phyloP scores from a whole-genome alignment of 192 early-diverging fungal genomes.

The Gamsiella multidivaricata region DNA sequence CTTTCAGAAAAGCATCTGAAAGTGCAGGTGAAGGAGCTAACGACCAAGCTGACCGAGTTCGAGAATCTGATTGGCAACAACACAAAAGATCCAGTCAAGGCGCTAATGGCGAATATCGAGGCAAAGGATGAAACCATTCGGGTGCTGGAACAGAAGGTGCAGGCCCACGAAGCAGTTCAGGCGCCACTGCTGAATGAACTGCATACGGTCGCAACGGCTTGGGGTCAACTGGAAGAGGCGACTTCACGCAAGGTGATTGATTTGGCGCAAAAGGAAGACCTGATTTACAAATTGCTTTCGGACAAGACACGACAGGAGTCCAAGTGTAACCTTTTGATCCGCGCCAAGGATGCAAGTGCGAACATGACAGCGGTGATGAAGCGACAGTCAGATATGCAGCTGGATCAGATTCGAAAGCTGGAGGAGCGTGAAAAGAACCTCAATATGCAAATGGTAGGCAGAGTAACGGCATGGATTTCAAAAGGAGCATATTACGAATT shows the following conservation, averaged over 20 bases:
- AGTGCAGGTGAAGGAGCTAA: constrained; percentile 58
- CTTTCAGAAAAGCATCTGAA: constrained; percentile 58
- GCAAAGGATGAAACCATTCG: constrained; percentile 63
- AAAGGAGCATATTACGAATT: no score
- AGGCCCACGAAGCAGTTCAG: constrained; percentile 59
- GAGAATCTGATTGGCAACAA: constrained; percentile 43
- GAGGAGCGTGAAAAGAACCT: constrained; percentile 86
- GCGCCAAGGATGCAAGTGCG: constrained; percentile 76
- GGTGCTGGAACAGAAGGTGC: constrained; percentile 66
- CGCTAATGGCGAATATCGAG: constrained; percentile 36
- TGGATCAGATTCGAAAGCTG: constrained; percentile 84
- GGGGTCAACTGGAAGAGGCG: constrained; percentile 87
- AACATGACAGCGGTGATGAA: constrained; percentile 80
- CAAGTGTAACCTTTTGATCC: constrained; percentile 84
- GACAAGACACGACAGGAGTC: constrained; percentile 91
- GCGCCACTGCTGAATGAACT: constrained; percentile 70
- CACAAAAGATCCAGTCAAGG: constrained; percentile 43
- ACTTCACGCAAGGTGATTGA: constrained; percentile 85
- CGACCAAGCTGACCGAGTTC: constrained; percentile 31
- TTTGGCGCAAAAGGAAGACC: constrained; percentile 81
- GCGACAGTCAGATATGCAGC: constrained; percentile 86
- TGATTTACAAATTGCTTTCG: constrained; percentile 77
- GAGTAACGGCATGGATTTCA: background rate
- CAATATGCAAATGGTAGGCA: constrained; percentile 57
- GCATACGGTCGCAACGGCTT: constrained; percentile 74